Percentiles rank a stretch among this genome's conserved stretches.
Conservation (phyloP, 352 stramenopile genomes). For the Globisporangium spiculum region DNA sequence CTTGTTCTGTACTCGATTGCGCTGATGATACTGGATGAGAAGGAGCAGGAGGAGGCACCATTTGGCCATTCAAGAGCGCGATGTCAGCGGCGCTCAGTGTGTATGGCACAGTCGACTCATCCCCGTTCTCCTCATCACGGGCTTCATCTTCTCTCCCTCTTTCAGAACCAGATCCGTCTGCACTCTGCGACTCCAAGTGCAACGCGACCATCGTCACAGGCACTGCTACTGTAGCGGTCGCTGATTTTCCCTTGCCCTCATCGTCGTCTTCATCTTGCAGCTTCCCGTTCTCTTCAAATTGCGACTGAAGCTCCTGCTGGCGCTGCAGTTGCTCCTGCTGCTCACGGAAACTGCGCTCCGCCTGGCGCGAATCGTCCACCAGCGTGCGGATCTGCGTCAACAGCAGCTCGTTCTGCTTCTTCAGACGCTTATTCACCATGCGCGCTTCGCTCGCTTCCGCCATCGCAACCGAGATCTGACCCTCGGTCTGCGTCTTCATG, state of each 20-base stretch:
- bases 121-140: constrained; percentile 1
- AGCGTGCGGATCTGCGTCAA: constrained; percentile 76
- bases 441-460: constrained; percentile 79
- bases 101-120: constrained; percentile 43
- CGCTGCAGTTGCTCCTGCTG: constrained; percentile 26
- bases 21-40: background rate
- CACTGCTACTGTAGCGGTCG: background rate
- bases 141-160: background rate
- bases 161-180: background rate
- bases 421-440: constrained; percentile 83
- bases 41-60: background rate
- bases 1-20: background rate
- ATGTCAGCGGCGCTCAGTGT: constrained; percentile 70
- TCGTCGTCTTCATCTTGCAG: constrained; percentile 1
- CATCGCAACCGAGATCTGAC: constrained; percentile 78
- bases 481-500: constrained; percentile 68
- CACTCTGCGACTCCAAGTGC: background rate
- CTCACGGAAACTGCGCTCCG: constrained; percentile 40
- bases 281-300: constrained; percentile 5
- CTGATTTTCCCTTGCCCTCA: constrained; percentile 19
- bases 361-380: constrained; percentile 54
- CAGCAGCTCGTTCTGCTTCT: constrained; percentile 81
- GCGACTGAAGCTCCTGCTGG: constrained; percentile 23
- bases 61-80: constrained; percentile 65
- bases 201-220: background rate